These are phyloP conservation scores for Fereydounia khargensis DNA, from an alignment of 1,284 basidiomycete genomes.

Conservation along the genomic window DNA sequence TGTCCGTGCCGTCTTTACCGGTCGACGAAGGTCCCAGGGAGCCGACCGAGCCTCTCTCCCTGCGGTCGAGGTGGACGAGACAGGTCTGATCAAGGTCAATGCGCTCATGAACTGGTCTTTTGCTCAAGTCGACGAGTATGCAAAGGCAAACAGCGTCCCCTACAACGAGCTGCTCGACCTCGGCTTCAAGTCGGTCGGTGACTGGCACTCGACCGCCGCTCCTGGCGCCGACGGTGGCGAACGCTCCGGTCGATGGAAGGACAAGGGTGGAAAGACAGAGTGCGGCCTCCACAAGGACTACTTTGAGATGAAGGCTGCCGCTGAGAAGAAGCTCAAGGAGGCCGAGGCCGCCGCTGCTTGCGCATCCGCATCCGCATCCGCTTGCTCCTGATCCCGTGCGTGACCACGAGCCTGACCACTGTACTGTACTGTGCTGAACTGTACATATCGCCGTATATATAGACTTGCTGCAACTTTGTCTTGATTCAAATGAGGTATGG, in stretches of 20 bases:
- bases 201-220: conserved; percentile 88
- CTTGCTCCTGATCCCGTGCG: not conserved
- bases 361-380: not conserved
- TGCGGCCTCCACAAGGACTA: conserved; percentile 76
- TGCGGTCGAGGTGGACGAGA: conserved; percentile 86
- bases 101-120: conserved; percentile 90
- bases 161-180: conserved; percentile 83
- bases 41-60: conserved; percentile 77
- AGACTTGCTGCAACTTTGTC: no score
- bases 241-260: conserved; percentile 87
- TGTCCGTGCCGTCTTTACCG: conserved; percentile 88
- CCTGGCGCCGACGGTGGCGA: conserved; percentile 67
- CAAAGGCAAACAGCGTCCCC: conserved; percentile 79
- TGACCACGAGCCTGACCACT: conserved; percentile 2
- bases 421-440: not conserved
- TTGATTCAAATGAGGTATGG: no score
- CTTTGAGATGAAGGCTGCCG: conserved; percentile 51
- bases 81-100: conserved; percentile 91
- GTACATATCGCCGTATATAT: no score
- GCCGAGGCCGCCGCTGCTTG: conserved; percentile 25
- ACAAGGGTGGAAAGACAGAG: conserved; percentile 81
- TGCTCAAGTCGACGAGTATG: conserved; percentile 78
- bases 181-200: conserved; percentile 91
- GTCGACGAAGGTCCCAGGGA: conserved; percentile 86
- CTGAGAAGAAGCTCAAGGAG: conserved; percentile 49